Percentiles rank a stretch among this genome's conserved stretches.
These are phyloP conservation scores for Byssochlamys sp. DNA, from an alignment of 2,329 filamentous ascomycete genomes.

Conservation along the genomic window DNA sequence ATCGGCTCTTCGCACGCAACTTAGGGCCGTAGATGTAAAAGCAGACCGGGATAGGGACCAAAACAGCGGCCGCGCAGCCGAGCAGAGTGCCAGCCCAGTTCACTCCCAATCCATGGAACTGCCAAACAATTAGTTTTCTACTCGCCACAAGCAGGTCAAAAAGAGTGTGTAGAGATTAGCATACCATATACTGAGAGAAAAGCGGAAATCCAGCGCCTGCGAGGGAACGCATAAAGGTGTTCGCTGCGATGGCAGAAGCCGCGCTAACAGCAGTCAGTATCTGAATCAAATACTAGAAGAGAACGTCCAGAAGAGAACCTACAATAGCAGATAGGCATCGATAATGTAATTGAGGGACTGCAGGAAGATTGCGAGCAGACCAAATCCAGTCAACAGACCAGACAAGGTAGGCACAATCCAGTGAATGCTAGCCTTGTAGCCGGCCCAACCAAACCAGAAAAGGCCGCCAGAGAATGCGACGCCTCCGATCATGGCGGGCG, in stretches of 20 bases:
- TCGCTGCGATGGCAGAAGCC: slow-evolving; percentile 42
- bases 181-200: slow-evolving; percentile 23
- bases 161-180: not conserved
- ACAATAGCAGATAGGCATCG: slow-evolving; percentile 25
- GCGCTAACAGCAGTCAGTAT: slow-evolving; percentile 23
- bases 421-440: slow-evolving; percentile 22
- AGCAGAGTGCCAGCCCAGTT: slow-evolving; percentile 29
- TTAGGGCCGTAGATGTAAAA: slow-evolving; percentile 26
- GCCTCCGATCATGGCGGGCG: slow-evolving; percentile 39
- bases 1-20: slow-evolving; percentile 26
- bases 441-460: slow-evolving; percentile 37
- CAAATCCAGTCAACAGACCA: slow-evolving; percentile 37
- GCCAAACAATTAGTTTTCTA: not conserved
- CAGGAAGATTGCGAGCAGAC: slow-evolving; percentile 41
- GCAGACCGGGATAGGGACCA: slow-evolving; percentile 29
- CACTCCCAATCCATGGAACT: slow-evolving; percentile 17
- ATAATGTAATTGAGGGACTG: slow-evolving; percentile 40
- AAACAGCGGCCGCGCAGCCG: slow-evolving; percentile 24
- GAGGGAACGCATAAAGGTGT: slow-evolving; percentile 40
- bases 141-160: not conserved
- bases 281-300: not conserved
- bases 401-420: slow-evolving; percentile 36
- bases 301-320: slow-evolving; percentile 2
- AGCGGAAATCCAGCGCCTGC: slow-evolving; percentile 32
- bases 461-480: slow-evolving; percentile 35